Conservation (phyloP, 495 filamentous ascomycete genomes). For the Xeromyces bisporus region DNA sequence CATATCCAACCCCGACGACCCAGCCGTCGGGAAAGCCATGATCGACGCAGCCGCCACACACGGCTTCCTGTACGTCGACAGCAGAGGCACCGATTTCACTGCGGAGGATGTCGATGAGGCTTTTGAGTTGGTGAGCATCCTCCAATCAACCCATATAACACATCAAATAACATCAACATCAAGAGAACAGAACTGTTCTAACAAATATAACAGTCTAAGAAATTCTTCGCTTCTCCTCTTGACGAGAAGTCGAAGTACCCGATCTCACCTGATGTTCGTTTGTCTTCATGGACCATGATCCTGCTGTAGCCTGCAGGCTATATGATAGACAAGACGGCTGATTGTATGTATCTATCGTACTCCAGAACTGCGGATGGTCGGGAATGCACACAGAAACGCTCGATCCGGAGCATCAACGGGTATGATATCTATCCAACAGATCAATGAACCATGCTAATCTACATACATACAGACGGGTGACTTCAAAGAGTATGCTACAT, state of each 20-base stretch:
- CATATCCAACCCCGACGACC: conserved; percentile 38
- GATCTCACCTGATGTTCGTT: conserved; percentile 47
- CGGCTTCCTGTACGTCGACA: conserved; percentile 81
- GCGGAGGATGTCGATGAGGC: conserved; percentile 46
- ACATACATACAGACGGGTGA: conserved; percentile 55
- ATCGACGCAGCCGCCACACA: conserved; percentile 64
- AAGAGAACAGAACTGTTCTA: conserved; percentile 1
- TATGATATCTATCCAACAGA: conserved; percentile 25
- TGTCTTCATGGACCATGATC: too few relatives aligned
- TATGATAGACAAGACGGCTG: too few relatives aligned
- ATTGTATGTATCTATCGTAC: too few relatives aligned
- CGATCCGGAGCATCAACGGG: conserved; percentile 69
- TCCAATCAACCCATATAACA: too few relatives aligned
- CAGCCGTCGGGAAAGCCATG: conserved; percentile 48
- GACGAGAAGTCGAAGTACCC: conserved; percentile 57
- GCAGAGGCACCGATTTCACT: conserved; percentile 49
- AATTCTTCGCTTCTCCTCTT: conserved; percentile 55
- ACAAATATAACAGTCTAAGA: conserved; percentile 40
- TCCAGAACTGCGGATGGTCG: conserved; percentile 71
- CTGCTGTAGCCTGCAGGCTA: too few relatives aligned
- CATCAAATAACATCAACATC: background rate
- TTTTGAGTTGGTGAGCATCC: conserved; percentile 62
- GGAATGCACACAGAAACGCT: conserved; percentile 77
- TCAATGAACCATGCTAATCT: conserved; percentile 5
- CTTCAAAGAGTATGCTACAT: conserved; percentile 61